phyloP scores from a whole-genome alignment of 306 rosid genomes.

The Casuarina cunninghamiana region DNA sequence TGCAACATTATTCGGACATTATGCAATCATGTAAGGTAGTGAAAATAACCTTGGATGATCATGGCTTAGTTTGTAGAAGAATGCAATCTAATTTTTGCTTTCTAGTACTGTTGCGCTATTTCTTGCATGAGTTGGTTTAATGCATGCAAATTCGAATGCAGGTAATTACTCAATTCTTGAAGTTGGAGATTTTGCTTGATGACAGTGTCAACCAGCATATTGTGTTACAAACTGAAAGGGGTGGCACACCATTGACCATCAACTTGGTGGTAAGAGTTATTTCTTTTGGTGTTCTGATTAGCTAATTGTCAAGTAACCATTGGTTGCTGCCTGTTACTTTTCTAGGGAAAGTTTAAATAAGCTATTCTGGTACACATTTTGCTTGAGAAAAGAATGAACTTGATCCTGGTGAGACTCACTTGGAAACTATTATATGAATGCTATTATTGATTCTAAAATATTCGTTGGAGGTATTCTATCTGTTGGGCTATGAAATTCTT shows the following conservation, averaged over 20 bases:
- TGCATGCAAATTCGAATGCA: constrained; percentile 37
- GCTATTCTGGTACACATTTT: neutral
- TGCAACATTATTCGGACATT: neutral
- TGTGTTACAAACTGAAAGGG: constrained; percentile 86
- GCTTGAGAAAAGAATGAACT: neutral
- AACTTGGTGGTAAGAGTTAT: constrained; percentile 63
- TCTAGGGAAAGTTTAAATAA: neutral
- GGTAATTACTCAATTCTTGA: constrained; percentile 92
- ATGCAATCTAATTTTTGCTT: neutral
- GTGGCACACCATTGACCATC: constrained; percentile 59
- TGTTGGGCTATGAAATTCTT: neutral
- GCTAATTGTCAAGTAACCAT: constrained; percentile 21
- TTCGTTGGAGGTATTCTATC: neutral
- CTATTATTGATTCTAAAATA: neutral
- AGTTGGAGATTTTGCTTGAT: constrained; percentile 86
- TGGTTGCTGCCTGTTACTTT: neutral
- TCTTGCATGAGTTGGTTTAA: constrained; percentile 8
- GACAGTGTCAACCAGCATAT: constrained; percentile 74
- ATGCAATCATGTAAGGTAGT: neutral
- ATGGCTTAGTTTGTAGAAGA: neutral
- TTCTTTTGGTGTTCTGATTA: constrained; percentile 17
- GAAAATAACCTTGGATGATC: neutral
- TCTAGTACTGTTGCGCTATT: neutral
- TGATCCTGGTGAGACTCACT: neutral
- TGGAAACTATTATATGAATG: neutral